These are phyloP conservation scores for Cytauxzoon felis DNA, from an alignment of 169 alveolate species.

Conservation along the genomic window DNA sequence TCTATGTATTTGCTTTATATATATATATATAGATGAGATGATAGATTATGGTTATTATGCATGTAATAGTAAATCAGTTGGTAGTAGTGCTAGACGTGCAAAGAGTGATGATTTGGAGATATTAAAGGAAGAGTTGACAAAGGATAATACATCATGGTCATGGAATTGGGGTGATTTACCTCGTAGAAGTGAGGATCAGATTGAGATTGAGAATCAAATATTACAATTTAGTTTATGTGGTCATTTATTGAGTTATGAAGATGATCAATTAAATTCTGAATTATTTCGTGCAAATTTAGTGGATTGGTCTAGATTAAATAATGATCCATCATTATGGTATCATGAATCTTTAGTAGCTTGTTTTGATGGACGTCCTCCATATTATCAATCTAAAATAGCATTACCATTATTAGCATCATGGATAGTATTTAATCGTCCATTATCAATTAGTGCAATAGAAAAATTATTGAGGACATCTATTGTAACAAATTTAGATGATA, in stretches of 20 bases:
- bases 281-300: conserved; percentile 69
- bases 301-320: conserved; percentile 75
- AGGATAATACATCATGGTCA: not conserved
- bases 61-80: conserved; percentile 40
- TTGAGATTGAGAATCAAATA: conserved; percentile 27
- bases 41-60: conserved; percentile 59
- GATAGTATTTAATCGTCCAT: conserved; percentile 83
- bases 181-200: not conserved
- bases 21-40: too few species aligned
- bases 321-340: conserved; percentile 84
- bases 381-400: conserved; percentile 85
- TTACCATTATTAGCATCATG: conserved; percentile 85
- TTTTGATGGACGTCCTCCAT: conserved; percentile 83
- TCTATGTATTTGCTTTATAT: too few species aligned
- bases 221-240: conserved; percentile 74
- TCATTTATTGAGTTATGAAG: conserved; percentile 66
- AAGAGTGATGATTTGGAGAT: not conserved
- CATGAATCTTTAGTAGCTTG: conserved; percentile 86
- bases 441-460: conserved; percentile 76
- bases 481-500: conserved; percentile 3
- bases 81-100: not conserved
- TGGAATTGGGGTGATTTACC: not conserved
- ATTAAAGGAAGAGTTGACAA: not conserved
- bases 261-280: conserved; percentile 59
- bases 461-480: conserved; percentile 62